Evolutionary conservation across 148 eudicot species (phyloP).

Genomic region (Chenopodium formosanum): DNA sequence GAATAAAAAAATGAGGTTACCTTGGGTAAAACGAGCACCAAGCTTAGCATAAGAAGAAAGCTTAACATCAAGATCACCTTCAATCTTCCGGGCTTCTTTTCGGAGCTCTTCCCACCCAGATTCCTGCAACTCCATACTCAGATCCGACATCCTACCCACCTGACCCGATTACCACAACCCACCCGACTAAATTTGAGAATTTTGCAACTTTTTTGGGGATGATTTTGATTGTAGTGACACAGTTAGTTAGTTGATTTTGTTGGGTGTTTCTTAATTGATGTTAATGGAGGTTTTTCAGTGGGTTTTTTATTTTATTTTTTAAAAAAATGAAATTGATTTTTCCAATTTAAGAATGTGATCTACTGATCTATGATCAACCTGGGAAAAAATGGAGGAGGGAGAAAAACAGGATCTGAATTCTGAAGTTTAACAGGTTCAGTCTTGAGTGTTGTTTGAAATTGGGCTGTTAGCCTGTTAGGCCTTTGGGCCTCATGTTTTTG

Average conservation of each 20-base stretch:
- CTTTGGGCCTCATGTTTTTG: neutral
- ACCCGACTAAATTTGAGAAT: neutral
- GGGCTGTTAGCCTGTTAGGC: neutral
- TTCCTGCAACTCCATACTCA: conserved; percentile 64
- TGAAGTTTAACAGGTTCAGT: too few relatives aligned
- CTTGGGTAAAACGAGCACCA: conserved; percentile 67
- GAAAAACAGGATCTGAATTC: neutral
- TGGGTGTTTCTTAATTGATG: neutral
- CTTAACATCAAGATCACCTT: conserved; percentile 94
- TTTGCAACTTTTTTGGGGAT: neutral
- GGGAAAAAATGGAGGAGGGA: neutral
- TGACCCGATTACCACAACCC: neutral
- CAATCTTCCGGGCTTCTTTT: conserved; percentile 87
- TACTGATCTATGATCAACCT: neutral
- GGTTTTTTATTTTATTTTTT: too few relatives aligned
- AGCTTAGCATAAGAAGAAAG: conserved; percentile 93
- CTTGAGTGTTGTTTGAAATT: neutral
- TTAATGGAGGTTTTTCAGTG: neutral
- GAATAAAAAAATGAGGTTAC: neutral
- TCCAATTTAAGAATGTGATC: neutral
- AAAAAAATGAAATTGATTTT: too few relatives aligned
- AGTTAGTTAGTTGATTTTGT: conserved; percentile 1
- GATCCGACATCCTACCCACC: conserved; percentile 38
- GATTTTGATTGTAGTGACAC: neutral
- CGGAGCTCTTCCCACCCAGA: conserved; percentile 97